Conservation (phyloP, 108 stramenopile species). For the Skeletonema costatum region DNA sequence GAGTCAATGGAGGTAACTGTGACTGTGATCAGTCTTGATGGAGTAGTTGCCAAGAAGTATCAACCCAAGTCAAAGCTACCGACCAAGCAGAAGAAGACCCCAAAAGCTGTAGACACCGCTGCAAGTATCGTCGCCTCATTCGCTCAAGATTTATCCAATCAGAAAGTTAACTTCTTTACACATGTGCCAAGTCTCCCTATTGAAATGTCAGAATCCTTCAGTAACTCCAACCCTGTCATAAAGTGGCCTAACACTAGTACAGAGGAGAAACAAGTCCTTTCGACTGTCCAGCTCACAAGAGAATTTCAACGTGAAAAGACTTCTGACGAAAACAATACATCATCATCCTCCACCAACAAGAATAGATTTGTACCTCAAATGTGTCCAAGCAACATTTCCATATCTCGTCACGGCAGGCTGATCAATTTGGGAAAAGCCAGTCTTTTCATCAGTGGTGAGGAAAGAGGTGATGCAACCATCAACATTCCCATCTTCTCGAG, state of each 20-base stretch:
- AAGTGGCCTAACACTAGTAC: conserved; percentile 8
- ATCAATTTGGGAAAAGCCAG: conserved; percentile 12
- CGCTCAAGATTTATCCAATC: conserved; percentile 1
- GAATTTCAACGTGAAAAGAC: conserved; percentile 6
- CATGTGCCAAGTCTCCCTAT: conserved; percentile 33
- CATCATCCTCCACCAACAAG: background rate
- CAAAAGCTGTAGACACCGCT: background rate
- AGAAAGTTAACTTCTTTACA: conserved; percentile 18
- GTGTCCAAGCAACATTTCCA: conserved; percentile 28
- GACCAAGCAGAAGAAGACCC: background rate
- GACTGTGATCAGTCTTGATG: conserved; percentile 25
- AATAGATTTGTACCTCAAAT: conserved; percentile 26
- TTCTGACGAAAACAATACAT: background rate
- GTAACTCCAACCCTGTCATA: conserved; percentile 1
- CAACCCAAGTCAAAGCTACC: background rate
- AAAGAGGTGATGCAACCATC: conserved; percentile 12
- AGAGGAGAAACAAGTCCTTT: conserved; percentile 17
- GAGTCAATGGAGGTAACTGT: conserved; percentile 10
- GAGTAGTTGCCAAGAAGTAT: conserved; percentile 10
- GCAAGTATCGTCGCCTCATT: conserved; percentile 34
- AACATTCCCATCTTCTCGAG: conserved; percentile 3
- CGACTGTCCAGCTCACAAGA: conserved; percentile 27
- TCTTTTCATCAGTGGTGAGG: conserved; percentile 22
- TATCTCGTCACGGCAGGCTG: conserved; percentile 21
- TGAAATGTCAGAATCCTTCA: background rate